These are phyloP conservation scores for Stephanocyclus meneghinianus DNA, from an alignment of 352 stramenopile species.

Conservation along the genomic window DNA sequence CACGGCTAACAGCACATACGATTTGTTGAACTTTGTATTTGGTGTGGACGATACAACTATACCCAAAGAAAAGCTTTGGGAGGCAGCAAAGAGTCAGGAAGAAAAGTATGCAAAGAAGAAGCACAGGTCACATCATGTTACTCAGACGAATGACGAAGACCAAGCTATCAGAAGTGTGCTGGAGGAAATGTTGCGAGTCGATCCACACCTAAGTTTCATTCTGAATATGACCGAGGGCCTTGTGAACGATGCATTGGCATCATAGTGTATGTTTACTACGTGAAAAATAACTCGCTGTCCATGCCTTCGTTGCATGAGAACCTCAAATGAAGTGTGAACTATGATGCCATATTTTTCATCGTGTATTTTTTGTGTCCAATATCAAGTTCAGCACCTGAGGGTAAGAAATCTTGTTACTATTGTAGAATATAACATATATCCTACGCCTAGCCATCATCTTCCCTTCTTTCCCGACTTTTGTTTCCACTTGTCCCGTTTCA, in stretches of 20 bases:
- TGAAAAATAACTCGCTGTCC: not conserved
- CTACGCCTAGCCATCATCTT: not conserved
- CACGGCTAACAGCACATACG: constrained; percentile 27
- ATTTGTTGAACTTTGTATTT: constrained; percentile 51
- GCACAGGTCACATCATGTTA: constrained; percentile 5
- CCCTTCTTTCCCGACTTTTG: constrained; percentile 7
- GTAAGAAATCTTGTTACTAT: too few species aligned
- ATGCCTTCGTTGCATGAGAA: not conserved
- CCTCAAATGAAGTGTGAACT: too few species aligned
- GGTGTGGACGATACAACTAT: constrained; percentile 22
- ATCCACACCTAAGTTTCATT: constrained; percentile 9
- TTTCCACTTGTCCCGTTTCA: constrained; percentile 26
- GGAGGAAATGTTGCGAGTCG: constrained; percentile 11
- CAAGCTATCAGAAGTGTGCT: not conserved
- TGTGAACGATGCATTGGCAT: constrained; percentile 16
- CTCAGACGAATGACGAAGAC: constrained; percentile 16
- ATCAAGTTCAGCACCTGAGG: too few species aligned
- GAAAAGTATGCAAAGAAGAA: constrained; percentile 18
- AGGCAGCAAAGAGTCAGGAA: constrained; percentile 7
- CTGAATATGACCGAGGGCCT: constrained; percentile 13
- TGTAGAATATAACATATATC: too few species aligned
- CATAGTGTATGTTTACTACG: not conserved
- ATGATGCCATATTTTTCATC: too few species aligned
- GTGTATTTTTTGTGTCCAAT: too few species aligned
- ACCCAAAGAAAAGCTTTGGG: constrained; percentile 16